phyloP scores from a whole-genome alignment of 192 early-diverging fungal species.

The Chytriomyces hyalinus region DNA sequence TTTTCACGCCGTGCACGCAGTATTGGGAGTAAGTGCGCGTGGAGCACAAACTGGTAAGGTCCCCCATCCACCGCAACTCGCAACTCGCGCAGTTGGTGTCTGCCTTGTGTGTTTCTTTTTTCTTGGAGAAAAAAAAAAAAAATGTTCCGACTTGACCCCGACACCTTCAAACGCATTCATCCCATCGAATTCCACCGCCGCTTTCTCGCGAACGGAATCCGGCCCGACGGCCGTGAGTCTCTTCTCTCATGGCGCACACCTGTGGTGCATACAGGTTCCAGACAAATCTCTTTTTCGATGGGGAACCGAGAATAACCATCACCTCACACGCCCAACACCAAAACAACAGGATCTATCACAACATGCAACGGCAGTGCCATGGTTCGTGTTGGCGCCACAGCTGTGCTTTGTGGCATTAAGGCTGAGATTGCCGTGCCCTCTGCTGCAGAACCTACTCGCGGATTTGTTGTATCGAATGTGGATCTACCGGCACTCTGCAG shows the following conservation, averaged over 20 bases:
- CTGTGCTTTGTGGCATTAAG: constrained; percentile 92
- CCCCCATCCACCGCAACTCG: too few relatives aligned
- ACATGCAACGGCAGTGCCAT: constrained; percentile 87
- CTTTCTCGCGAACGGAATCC: constrained; percentile 77
- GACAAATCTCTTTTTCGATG: background rate
- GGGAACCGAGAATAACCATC: background rate
- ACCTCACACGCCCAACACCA: background rate
- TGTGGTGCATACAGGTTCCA: constrained; percentile 60
- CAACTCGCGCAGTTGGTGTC: too few relatives aligned
- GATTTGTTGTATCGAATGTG: constrained; percentile 90
- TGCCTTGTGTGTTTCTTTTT: too few relatives aligned
- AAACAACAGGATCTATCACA: constrained; percentile 64
- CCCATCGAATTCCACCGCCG: constrained; percentile 85
- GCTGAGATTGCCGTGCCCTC: constrained; percentile 87
- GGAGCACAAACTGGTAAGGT: too few relatives aligned
- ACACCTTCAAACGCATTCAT: constrained; percentile 87
- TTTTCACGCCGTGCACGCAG: too few relatives aligned
- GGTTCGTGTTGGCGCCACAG: constrained; percentile 86
- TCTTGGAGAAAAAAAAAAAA: too few relatives aligned
- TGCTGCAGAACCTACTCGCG: constrained; percentile 67
- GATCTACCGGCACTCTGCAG: constrained; percentile 92
- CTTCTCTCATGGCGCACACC: constrained; percentile 72
- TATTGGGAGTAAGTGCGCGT: too few relatives aligned
- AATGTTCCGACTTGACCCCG: constrained; percentile 45
- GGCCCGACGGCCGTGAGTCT: constrained; percentile 79